Base-by-base conservation (phyloP, 768 basidiomycete species). In the Mycena floridula region DNA sequence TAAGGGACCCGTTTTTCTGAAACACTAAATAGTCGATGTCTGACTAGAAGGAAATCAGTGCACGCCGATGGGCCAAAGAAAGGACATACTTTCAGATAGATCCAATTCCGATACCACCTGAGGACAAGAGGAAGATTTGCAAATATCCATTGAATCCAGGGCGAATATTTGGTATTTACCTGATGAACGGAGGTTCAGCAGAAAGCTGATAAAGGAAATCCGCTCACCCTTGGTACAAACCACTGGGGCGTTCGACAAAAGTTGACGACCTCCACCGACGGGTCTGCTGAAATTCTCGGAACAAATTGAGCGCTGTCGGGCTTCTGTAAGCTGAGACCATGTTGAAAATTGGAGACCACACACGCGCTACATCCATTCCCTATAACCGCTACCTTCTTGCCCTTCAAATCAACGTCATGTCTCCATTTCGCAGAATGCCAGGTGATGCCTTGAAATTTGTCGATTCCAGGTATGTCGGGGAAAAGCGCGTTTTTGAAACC, bases 311-410 rank as follows among this genome's bases (percentile, higher is more conserved):
- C 77, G 16, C 81, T 82, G 44, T 26, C 52, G 6, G 26, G 15
- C 18, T 13, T 20, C 20, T 4, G 26, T 42, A 5, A 9, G 4
- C 15, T 26, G 22, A 28, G 25, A 13, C 38, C 4, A 39, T 5
- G 8, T 4, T 32, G 22, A 39, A 43, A 35, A 46, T 46, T 52
- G 50, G 21, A 50, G 48, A 21, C 13, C 26, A 65, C 70, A 52
- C 54, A 79, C 70, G 71, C 79, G 32, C 76, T 78, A 49, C 74
- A 80, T 3, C 79, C 81, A 53, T 81, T 81, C 28, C 81, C 81
- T 54, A 82, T 73, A 12, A 83, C 73, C 1, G 74, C 80, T 6
- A 85, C 69, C 22, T 67, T 62, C 58, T 79, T 80, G 2, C 72
- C 73, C 46, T 61, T 61, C 44, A 82, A 54, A 36, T 67, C 55